phyloP scores from a whole-genome alignment of 805 yeast species.

The Candida sonorensis region DNA sequence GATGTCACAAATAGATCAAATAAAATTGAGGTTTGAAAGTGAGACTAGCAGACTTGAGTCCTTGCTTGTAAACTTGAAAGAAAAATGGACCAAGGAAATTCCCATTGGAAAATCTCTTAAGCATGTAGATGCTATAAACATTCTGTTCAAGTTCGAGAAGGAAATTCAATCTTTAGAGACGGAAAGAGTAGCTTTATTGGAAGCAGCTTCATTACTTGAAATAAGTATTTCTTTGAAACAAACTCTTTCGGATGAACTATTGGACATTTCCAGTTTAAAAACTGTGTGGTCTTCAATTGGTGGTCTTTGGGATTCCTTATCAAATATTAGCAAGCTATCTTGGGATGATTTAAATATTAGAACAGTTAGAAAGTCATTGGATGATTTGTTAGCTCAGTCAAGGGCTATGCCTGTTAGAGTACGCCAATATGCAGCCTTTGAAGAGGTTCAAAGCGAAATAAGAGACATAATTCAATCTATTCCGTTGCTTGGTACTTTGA shows the following conservation, averaged over 20 bases:
- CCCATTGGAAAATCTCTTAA: slow-evolving; percentile 47
- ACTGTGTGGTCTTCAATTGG: slow-evolving; percentile 61
- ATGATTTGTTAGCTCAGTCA: slow-evolving; percentile 38
- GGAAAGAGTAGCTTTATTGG: slow-evolving; percentile 16
- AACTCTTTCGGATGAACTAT: slow-evolving; percentile 27
- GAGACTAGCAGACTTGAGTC: slow-evolving; percentile 33
- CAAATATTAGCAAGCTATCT: slow-evolving; percentile 30
- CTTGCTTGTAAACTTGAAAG: slow-evolving; percentile 22
- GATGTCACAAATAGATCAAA: slow-evolving; percentile 32
- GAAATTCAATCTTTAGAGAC: no score
- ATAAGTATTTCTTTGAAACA: slow-evolving; percentile 24
- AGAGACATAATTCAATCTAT: slow-evolving; percentile 33
- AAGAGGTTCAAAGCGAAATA: slow-evolving; percentile 42
- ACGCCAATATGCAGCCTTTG: slow-evolving; percentile 65
- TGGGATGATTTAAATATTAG: slow-evolving; percentile 49
- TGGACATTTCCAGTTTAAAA: slow-evolving; percentile 50
- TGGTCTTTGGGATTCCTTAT: slow-evolving; percentile 40
- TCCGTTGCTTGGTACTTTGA: slow-evolving; percentile 38
- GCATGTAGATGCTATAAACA: no score
- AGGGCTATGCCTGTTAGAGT: slow-evolving; percentile 50
- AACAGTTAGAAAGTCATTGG: slow-evolving; percentile 40
- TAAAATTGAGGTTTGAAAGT: slow-evolving; percentile 34
- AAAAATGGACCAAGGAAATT: slow-evolving; percentile 43
- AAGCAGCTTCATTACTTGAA: slow-evolving; percentile 30
- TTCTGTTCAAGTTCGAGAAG: no score